Base-by-base conservation (phyloP, 2,329 filamentous ascomycete species). In the Stachybotrys chartarum region DNA sequence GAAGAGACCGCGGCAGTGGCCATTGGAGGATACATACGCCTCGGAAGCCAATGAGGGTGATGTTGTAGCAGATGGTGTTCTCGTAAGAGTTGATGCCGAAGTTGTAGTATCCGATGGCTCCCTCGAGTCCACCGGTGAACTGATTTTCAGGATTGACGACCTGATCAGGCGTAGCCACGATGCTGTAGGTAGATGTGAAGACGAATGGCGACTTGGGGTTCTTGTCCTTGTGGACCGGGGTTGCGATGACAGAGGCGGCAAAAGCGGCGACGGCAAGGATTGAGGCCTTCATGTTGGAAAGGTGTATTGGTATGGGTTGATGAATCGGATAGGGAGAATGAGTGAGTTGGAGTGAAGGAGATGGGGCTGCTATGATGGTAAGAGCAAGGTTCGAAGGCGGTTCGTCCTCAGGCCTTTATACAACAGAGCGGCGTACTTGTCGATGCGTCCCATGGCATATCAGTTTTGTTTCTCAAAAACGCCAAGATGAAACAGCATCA, bases 61-160 rank as follows among this genome's bases (percentile, higher is more conserved):
- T 81, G 68, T 81, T 76, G 66, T 73, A 75, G 69, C 73, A 76
- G 58, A 76, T 75, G 53, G 70, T 61, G 54, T 76, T 66, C 35
- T 72, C 66, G 24, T 69, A 61, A 31, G 72, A 69, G 70, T 82
- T 81, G 68, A 83, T 75, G 58, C 77, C 79, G 61, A 76, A 78
- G 61, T 77, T 75, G 73, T 76, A 83, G 56, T 74, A 66, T 18
- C 79, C 79, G 42, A 67, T 66, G 45, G 76, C 72, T 39, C 76
- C 75, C 45, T 68, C 61, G 12, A 78, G 66, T 7, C 77, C 76
- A 30, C 72, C 73, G 1, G 69, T 73, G 30, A 59, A 62, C 53
- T 64, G 55, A 53, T 68, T 71, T 6, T 70, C 71, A 50, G 65
- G 65, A 58, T 77, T 70, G 59, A 80, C 74, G 56, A 82, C 78